Base-by-base conservation (phyloP, 148 eudicot genomes). In the Drosera capensis region DNA sequence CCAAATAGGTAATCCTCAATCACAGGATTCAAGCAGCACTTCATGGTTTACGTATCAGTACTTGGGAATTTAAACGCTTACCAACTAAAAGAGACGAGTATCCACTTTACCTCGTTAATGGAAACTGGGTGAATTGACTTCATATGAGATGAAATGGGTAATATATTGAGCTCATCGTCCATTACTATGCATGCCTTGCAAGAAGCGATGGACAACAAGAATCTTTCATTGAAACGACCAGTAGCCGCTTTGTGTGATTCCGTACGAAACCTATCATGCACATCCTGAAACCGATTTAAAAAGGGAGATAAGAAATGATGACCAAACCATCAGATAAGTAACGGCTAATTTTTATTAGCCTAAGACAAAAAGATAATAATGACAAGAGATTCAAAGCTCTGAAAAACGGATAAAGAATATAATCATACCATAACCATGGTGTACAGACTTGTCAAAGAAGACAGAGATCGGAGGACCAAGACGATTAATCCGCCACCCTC, bases 91-190 rank as follows among this genome's bases (percentile, higher is more conserved):
- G 20, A 21, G 28, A 34, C 15, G 34, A 63, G 45, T 25, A 15
- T 24, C 20, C 49, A 52, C 42, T 36, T 56, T 72, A 87, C 96
- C 90, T 88, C 94, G 31, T 52, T 63, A 44, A 56, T 72, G 51
- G 92, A 71, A 65, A 80, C 66, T 40, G 81, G 74, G 45, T 59
- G 54, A 43, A 83, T 72, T 37, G 87, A 71, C 64, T 60, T 78
- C 65, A 88, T 80, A 64, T 88, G 94, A 51, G 97, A 78, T 60
- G 97, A 88, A 57, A 88, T 78, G 17, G 97, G 97, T 60, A 88
- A 52, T 48, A 88, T 67, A 60, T 88, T 88, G 43, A 88, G 61
- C 59, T 88, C 97, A 54, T 88, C 97, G 55, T 88, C 97, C 92
- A 84, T 80, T 23, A 84, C 79, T 16, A 84, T 67, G 51, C 97